Conservation (phyloP, 257 asterid genomes). For the Jacaranda copaia region DNA sequence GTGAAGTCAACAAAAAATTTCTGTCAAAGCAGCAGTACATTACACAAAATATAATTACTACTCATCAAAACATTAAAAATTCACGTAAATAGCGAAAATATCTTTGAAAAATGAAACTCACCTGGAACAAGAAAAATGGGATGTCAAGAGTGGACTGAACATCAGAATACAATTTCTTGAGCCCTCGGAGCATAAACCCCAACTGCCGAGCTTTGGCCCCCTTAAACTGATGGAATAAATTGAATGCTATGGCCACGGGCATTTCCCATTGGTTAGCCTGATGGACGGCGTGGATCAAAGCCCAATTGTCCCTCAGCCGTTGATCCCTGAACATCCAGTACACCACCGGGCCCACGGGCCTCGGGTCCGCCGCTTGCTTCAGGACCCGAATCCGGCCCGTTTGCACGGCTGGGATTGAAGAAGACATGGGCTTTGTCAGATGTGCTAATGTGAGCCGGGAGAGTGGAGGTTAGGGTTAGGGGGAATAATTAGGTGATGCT, state of each 20-base stretch:
- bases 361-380: constrained; percentile 49
- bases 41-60: neutral
- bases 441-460: constrained; percentile 35
- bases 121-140: constrained; percentile 90
- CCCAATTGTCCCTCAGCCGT: constrained; percentile 93
- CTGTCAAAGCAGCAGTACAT: neutral
- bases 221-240: constrained; percentile 77
- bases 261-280: constrained; percentile 73
- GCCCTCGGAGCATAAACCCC: constrained; percentile 96
- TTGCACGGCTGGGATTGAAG: constrained; percentile 59
- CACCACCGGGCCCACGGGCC: constrained; percentile 77
- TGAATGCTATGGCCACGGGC: constrained; percentile 87
- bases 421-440: constrained; percentile 44
- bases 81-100: neutral
- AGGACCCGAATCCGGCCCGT: constrained; percentile 77
- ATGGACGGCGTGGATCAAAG: constrained; percentile 93
- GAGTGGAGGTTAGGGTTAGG: constrained; percentile 25
- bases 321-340: constrained; percentile 99
- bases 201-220: constrained; percentile 96
- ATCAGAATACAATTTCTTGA: constrained; percentile 56
- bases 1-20: neutral
- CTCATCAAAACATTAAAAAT: neutral
- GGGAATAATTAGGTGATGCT: neutral
- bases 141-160: constrained; percentile 55
- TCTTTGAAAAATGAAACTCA: neutral